Evolutionary conservation across 768 basidiomycete species (phyloP), one percentile per base, ranked within the genome.

Genomic region (Tricholoma sp.): DNA sequence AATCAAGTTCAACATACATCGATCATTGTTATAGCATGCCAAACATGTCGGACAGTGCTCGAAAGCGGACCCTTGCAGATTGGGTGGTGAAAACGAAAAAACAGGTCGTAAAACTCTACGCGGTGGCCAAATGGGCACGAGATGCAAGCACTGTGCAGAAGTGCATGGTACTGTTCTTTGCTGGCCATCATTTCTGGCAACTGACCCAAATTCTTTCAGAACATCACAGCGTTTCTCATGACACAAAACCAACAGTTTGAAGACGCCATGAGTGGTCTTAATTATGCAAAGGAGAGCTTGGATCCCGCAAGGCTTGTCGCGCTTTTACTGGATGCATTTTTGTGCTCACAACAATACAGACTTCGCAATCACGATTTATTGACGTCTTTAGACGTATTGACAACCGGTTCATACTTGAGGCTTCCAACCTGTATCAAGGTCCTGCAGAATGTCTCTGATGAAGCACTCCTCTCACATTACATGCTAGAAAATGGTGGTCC

Each of bases 301-400:
- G 86, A 89, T 62, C 80, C 85, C 37, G 88, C 94, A 36, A 83
- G 93, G 94, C 89, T 56, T 59, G 78, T 66, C 6, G 50, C 20
- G 8, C 15, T 31, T 15, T 20, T 36, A 10, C 13, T 37, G 12
- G 41, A 31, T 3, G 36, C 18, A 31, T 18, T 29, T 15, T 33
- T 37, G 18, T 17, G 11, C 31, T 52, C 57, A 18, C 34, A 29
- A 17, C 39, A 3, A 42, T 31, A 5, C 64, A 93, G 95, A 66
- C 80, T 94, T 17, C 86, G 95, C 55, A 98, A 98, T 71, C 93
- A 95, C 58, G 96, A 98, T 70, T 75, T 98, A 20, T 79, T 94
- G 4, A 96, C 94, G 0, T 95, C 95, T 20, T 73, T 98, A 36
- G 89, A 94, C 61, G 89, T 98, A 54, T 77, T 97, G 32, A 89